Evolutionary conservation across 2,329 filamentous ascomycete genomes (phyloP), one percentile per base, ranked within the genome.

Genomic region (Colletotrichum gigasporum): DNA sequence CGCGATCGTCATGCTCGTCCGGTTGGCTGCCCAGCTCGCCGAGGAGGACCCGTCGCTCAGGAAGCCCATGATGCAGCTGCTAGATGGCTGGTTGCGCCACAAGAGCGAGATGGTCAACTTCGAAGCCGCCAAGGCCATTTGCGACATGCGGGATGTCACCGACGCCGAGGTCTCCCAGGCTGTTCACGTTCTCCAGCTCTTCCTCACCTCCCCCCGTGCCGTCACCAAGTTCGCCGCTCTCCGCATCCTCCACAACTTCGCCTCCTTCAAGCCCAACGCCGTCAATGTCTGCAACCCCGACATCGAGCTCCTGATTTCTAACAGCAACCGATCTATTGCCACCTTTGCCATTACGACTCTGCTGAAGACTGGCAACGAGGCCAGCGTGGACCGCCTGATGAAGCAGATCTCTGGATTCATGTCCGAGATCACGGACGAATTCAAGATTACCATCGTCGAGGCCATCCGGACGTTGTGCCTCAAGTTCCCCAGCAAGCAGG

Each of bases 81-180:
- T 99, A 72, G 95, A 98, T 77, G 92, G 94, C 73, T 98, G 95
- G 95, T 82, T 99, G 78, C 89, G 94, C 77, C 95, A 98, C 80
- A 98, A 99, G 90, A 97, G 94, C 79, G 96, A 98, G 78, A 97
- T 97, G 93, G 94, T 99, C 80, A 98, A 97, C 83, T 97, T 99
- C 71, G 96, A 99, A 81, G 96, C 96, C 56, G 96, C 96, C 68
- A 98, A 98, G 85, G 95, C 95, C 54, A 97, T 99, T 73, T 97
- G 94, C 82, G 92, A 97, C 72, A 91, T 98, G 86, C 89, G 91
- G 69, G 94, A 98, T 77, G 91, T 98, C 47, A 94, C 92, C 61
- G 96, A 99, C 75, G 90, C 89, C 58, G 95, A 99, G 78, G 92
- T 96, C 41, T 87, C 91, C 41, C 94, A 97, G 78, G 94, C 95